Conservation (phyloP, 805 yeast genomes). For the Grigorovia jiainica region DNA sequence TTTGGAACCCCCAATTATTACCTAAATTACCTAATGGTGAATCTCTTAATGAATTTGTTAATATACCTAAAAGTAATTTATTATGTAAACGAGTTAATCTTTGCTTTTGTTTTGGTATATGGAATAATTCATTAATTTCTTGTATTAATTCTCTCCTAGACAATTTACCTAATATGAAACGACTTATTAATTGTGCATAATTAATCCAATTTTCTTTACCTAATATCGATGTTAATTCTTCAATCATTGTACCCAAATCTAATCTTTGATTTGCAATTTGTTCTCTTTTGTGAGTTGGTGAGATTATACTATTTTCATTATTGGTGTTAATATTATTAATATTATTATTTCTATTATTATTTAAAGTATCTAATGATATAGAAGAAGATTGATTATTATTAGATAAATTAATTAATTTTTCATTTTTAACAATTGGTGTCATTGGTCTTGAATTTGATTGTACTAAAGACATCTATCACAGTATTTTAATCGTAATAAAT, state of each 20-base stretch:
- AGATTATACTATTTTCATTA: not conserved
- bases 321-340: not conserved
- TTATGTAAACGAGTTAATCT: slow-evolving; percentile 50
- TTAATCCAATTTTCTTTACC: slow-evolving; percentile 74
- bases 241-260: slow-evolving; percentile 57
- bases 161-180: slow-evolving; percentile 68
- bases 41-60: slow-evolving; percentile 76
- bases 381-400: not conserved
- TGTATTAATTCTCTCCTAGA: slow-evolving; percentile 65
- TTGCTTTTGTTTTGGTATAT: slow-evolving; percentile 5
- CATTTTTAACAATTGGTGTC: not conserved
- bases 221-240: slow-evolving; percentile 59
- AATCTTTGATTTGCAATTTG: slow-evolving; percentile 29
- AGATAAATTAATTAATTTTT: not conserved
- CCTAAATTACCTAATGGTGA: slow-evolving; percentile 65
- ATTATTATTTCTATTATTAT: not conserved
- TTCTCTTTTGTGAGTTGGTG: not conserved
- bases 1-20: slow-evolving; percentile 45
- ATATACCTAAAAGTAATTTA: slow-evolving; percentile 66
- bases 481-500: too few species aligned
- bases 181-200: slow-evolving; percentile 70
- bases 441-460: not conserved
- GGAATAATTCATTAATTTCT: slow-evolving; percentile 47
- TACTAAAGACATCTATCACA: not conserved
- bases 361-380: not conserved